Base-by-base conservation (phyloP, 2,329 filamentous ascomycete species). In the Epichloe coenophiala region DNA sequence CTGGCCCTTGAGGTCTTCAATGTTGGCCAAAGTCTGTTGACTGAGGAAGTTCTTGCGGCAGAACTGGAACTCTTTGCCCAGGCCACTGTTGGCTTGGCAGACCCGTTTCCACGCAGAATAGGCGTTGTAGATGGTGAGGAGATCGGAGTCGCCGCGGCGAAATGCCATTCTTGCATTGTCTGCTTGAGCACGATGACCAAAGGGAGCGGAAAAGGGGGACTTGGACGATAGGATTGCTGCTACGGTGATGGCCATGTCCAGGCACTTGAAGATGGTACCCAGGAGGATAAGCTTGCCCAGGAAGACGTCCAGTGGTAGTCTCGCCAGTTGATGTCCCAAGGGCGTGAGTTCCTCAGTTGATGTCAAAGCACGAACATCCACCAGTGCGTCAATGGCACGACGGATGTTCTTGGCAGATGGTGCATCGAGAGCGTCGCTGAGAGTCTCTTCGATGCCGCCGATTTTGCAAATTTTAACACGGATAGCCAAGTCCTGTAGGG, bases 401-500 rank as follows among this genome's bases (percentile, higher is more conserved):
- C 88, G 84, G 45, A 98, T 94, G 58, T 97, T 98, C 69, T 91
- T 95, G 0, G 86, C 76, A 0, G 86, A 90, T 0, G 93, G 93
- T 1, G 91, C 85, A 62, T 98, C 93, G 15, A 98, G 74, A 3
- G 93, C 93, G 65, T 90, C 82, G 21, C 85, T 79, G 8, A 98
- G 74, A 0, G 90, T 96, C 58, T 91, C 81, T 63, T 97, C 91
- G 49, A 97, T 95, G 40, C 88, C 84, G 11, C 93, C 93, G 42
- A 98, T 78, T 61, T 94, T 95, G 73, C 91, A 98, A 44, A 96
- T 95, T 69, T 98, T 98, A 57, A 97, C 90, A 8, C 93, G 83
- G 63, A 98, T 90, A 5, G 95, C 89, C 11, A 98, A 74, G 61
- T 98, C 93, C 65, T 98, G 93, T 11, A 98, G 72, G 0, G 93